phyloP scores from a whole-genome alignment of 2,329 filamentous ascomycete species.

The Domatiomyces globalis region DNA sequence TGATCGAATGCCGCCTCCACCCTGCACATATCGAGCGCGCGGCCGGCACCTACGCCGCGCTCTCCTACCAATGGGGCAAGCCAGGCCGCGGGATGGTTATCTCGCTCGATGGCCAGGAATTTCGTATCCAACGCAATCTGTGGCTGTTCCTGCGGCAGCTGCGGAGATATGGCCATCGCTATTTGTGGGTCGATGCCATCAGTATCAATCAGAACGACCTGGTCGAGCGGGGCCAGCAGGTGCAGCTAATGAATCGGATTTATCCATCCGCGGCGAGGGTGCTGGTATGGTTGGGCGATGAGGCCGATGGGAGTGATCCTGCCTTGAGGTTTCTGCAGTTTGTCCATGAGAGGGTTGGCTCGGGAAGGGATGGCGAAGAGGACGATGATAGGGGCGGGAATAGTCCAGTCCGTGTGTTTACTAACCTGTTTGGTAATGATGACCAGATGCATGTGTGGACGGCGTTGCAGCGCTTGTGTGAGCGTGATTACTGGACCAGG shows the following conservation, averaged over 20 bases:
- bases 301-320: conserved; percentile 1
- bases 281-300: conserved; percentile 6
- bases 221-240: conserved; percentile 8
- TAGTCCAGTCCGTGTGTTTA: background rate
- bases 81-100: background rate
- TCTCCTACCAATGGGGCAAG: conserved; percentile 1
- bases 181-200: conserved; percentile 14
- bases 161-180: background rate
- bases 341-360: background rate
- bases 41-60: conserved; percentile 1
- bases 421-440: background rate
- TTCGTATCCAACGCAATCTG: background rate
- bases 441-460: background rate
- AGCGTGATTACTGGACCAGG: conserved; percentile 6
- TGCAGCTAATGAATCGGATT: conserved; percentile 12
- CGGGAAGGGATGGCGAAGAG: background rate
- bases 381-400: conserved; percentile 1
- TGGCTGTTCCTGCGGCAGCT: background rate
- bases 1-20: no score
- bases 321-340: background rate
- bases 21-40: no score
- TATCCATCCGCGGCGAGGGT: conserved; percentile 3
- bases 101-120: background rate
- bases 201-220: conserved; percentile 13
- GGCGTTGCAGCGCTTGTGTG: conserved; percentile 1